Evolutionary conservation across 148 eudicot genomes (phyloP).

Genomic region (Vaccinium myrtillus): DNA sequence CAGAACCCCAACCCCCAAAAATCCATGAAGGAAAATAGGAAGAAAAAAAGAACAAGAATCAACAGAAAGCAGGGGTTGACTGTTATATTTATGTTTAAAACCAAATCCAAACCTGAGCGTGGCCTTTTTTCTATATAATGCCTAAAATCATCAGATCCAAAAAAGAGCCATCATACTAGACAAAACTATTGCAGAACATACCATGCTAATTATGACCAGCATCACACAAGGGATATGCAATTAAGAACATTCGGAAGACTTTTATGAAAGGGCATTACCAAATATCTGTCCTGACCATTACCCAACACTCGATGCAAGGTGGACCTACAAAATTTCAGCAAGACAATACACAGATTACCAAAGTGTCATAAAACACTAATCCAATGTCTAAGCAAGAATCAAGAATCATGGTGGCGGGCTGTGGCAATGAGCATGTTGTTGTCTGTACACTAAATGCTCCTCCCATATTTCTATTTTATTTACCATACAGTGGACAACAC

Average conservation of each 20-base stretch:
- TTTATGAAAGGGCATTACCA: slow-evolving; percentile 51
- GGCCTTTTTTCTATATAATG: too few relatives aligned
- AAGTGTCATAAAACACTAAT: not conserved
- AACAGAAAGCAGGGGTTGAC: not conserved
- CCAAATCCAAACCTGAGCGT: not conserved
- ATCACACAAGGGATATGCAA: not conserved
- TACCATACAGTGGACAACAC: not conserved
- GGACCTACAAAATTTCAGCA: slow-evolving; percentile 57
- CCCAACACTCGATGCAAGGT: slow-evolving; percentile 86
- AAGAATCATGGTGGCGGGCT: not conserved
- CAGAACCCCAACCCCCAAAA: not conserved
- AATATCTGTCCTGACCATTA: slow-evolving; percentile 87
- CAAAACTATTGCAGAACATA: not conserved
- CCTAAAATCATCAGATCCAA: not conserved
- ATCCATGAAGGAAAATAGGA: not conserved
- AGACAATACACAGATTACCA: not conserved
- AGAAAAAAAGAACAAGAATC: not conserved
- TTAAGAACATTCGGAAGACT: slow-evolving; percentile 11
- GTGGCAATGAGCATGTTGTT: not conserved
- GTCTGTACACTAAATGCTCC: not conserved
- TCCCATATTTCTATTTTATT: not conserved
- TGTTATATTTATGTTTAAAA: not conserved
- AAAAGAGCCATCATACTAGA: not conserved
- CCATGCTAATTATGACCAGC: not conserved
- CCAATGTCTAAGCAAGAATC: not conserved